Percentiles rank a stretch among this genome's conserved stretches.
phyloP scores from a whole-genome alignment of 805 yeast species.

The Ogataea nakhonphanomensis region DNA sequence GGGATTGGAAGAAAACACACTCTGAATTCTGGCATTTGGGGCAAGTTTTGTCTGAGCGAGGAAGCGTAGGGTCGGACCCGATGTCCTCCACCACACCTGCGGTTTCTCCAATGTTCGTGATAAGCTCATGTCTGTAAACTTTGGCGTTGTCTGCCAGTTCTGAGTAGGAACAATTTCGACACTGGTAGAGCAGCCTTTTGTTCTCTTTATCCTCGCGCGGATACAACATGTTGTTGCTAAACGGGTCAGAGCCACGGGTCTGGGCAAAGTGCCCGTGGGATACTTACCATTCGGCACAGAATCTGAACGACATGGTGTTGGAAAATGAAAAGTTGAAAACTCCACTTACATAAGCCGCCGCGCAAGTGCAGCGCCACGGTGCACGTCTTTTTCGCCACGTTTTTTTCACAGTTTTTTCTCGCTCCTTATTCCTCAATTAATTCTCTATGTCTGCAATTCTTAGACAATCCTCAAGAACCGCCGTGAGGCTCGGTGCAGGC shows the following conservation, averaged over 20 bases:
- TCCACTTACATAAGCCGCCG: slow-evolving; percentile 2
- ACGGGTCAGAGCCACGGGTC: not conserved
- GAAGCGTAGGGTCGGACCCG: slow-evolving; percentile 96
- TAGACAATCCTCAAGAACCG: slow-evolving; percentile 23
- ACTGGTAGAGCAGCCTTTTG: slow-evolving; percentile 75
- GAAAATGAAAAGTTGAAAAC: slow-evolving; percentile 1
- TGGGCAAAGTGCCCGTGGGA: slow-evolving; percentile 27
- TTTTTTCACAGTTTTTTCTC: slow-evolving; percentile 7
- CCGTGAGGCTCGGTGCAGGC: slow-evolving; percentile 20
- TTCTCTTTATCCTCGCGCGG: slow-evolving; percentile 91
- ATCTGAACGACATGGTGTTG: slow-evolving; percentile 66
- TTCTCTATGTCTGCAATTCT: slow-evolving; percentile 14
- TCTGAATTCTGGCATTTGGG: slow-evolving; percentile 84
- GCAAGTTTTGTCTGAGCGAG: slow-evolving; percentile 91
- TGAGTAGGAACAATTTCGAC: slow-evolving; percentile 92
- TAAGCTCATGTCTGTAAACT: slow-evolving; percentile 89
- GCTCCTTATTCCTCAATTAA: not conserved
- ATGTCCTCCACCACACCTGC: slow-evolving; percentile 97
- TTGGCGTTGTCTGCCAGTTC: slow-evolving; percentile 86
- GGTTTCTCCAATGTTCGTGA: slow-evolving; percentile 88
- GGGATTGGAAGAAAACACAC: slow-evolving; percentile 95
- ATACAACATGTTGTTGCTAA: slow-evolving; percentile 91
- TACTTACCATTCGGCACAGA: slow-evolving; percentile 73
- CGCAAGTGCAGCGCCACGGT: not conserved
- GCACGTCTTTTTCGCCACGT: slow-evolving; percentile 10